Evolutionary conservation across 2,329 filamentous ascomycete genomes (phyloP), one percentile per base, ranked within the genome.

Genomic region (Colletotrichum lentis): DNA sequence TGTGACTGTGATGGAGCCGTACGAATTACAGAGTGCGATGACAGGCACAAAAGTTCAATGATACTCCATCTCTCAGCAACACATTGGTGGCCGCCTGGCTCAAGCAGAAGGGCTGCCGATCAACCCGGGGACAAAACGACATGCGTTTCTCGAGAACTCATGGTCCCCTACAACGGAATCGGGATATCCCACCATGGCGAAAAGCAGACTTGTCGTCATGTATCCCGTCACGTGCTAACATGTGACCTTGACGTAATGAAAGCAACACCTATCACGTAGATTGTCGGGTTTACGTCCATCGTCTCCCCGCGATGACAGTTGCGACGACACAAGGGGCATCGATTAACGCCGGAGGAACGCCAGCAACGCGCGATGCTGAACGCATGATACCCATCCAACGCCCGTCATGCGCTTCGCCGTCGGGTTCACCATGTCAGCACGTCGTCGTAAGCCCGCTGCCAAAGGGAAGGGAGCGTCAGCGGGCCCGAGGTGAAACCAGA

Each of bases 401-500:
- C 59, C 54, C 43, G 49, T 20, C 61, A 50, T 68, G 65, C 54
- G 57, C 53, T 49, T 35, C 31, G 8, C 8, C 31, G 31, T 35
- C 27, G 27, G 27, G 27, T 31, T 31, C 27, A 31, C 27, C 27
- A 31, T 31, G 7, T 55, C 49, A 24, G 47, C 41, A 53, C 54
- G 18, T 49, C 35, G 53, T 49, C 37, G n/a, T n/a, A n/a, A n/a
- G n/a, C n/a, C n/a, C n/a, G n/a, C n/a, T n/a, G n/a, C n/a, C n/a
- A n/a, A n/a, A n/a, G n/a, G n/a, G n/a, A n/a, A 35, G 14, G 50
- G 22, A n/a, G 31, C 24, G 54, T 49, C 61, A 65, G 61, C 55
- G 16, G 49, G 43, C 49, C 44, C n/a, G 37, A 56, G 31, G 44
- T 68, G 66, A 68, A 68, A 68, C 66, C 65, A 68, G 43, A 61